Conservation (phyloP, 2,329 filamentous ascomycete species). For the Tolypocladium inflatum region DNA sequence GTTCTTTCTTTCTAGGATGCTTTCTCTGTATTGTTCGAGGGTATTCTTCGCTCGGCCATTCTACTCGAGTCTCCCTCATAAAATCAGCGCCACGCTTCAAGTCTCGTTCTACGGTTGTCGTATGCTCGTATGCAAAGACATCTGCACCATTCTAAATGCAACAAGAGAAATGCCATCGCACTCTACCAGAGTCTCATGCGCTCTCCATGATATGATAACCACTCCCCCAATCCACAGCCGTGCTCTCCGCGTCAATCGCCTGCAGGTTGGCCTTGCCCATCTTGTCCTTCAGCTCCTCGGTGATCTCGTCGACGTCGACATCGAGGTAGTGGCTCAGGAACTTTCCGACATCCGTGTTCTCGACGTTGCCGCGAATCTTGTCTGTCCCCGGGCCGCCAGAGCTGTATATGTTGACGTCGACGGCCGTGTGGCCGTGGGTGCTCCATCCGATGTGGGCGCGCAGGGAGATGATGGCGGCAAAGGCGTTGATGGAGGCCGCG, state of each 20-base stretch:
- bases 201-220: neutral
- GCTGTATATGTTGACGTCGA: constrained; percentile 95
- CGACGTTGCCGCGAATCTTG: constrained; percentile 71
- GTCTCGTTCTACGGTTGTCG: neutral
- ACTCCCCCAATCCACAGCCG: neutral
- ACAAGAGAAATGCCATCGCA: neutral
- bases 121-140: neutral
- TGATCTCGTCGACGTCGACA: constrained; percentile 71
- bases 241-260: neutral
- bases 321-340: constrained; percentile 74
- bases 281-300: constrained; percentile 60
- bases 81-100: neutral
- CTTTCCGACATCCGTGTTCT: constrained; percentile 85
- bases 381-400: constrained; percentile 57
- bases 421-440: constrained; percentile 86
- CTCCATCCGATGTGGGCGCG: constrained; percentile 88
- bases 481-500: constrained; percentile 42
- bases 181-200: neutral
- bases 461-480: constrained; percentile 79
- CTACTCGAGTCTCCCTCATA: neutral
- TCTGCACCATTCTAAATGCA: neutral
- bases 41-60: neutral
- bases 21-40: neutral
- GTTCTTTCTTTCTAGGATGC: neutral
- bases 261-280: constrained; percentile 10